A percentile compares a stretch with the other conserved stretches of the same genome.
Evolutionary conservation across 2,329 filamentous ascomycete genomes (phyloP).

Genomic region (Botryotinia calthae): DNA sequence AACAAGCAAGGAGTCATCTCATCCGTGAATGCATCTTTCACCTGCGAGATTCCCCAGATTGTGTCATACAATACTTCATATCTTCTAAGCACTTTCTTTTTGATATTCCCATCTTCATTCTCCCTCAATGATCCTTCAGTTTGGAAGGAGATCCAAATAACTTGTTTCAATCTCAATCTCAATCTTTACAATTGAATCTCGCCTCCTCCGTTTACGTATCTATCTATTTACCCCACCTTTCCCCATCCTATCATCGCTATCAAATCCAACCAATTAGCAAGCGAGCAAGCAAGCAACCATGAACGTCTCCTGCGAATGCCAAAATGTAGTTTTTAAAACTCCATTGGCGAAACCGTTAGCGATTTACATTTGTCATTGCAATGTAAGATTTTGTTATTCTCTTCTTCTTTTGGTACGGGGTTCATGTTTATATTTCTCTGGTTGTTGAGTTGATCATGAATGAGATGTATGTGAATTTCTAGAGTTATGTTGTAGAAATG

Average conservation of each 20-base stretch:
- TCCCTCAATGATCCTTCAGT: background rate
- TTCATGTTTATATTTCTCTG: background rate
- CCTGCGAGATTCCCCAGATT: background rate
- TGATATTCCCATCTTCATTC: background rate
- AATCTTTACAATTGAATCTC: background rate
- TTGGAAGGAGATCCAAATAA: background rate
- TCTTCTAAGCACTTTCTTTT: background rate
- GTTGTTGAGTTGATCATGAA: background rate
- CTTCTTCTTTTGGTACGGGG: background rate
- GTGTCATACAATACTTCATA: background rate
- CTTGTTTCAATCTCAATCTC: background rate
- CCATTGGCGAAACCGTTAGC: constrained; percentile 14
- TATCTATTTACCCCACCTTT: background rate
- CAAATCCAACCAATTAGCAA: background rate
- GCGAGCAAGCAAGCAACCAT: constrained; percentile 8
- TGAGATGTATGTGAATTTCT: background rate
- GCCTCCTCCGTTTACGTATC: background rate
- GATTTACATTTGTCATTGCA: constrained; percentile 21
- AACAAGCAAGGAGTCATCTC: background rate
- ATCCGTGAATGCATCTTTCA: background rate
- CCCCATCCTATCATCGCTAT: background rate
- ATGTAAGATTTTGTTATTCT: background rate
- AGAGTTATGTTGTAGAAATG: background rate
- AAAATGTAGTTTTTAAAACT: constrained; percentile 11
- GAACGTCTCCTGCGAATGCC: constrained; percentile 19